Conservation (phyloP, 495 filamentous ascomycete genomes). For the Cercophora newfieldiana region DNA sequence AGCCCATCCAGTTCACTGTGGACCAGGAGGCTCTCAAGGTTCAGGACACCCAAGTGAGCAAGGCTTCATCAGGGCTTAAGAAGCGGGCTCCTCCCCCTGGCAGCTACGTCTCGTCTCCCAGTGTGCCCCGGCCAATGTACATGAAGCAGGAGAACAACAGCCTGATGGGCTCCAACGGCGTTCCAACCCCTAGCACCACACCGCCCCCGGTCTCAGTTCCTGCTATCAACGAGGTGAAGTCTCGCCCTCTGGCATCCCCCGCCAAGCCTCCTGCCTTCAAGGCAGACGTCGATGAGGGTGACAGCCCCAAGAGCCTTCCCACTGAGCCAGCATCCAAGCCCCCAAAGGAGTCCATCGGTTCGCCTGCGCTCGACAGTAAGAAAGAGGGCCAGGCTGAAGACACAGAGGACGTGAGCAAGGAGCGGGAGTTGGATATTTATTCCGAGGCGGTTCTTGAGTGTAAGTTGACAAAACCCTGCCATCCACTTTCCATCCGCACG, state of each 20-base stretch:
- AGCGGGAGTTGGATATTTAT: conserved; percentile 86
- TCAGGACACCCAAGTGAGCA: conserved; percentile 77
- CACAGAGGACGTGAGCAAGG: conserved; percentile 61
- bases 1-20: conserved; percentile 98
- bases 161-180: conserved; percentile 48
- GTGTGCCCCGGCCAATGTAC: conserved; percentile 44
- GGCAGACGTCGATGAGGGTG: conserved; percentile 68
- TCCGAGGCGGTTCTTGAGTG: conserved; percentile 87
- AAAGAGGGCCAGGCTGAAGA: conserved; percentile 56
- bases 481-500: background rate
- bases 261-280: conserved; percentile 58
- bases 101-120: conserved; percentile 52
- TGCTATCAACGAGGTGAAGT: conserved; percentile 39
- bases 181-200: conserved; percentile 61
- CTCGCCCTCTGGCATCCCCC: conserved; percentile 44
- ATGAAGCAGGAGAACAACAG: conserved; percentile 42
- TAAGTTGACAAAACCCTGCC: conserved; percentile 45
- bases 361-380: conserved; percentile 48
- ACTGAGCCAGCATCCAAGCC: conserved; percentile 63
- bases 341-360: conserved; percentile 59
- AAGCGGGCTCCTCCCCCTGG: conserved; percentile 62
- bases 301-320: conserved; percentile 72
- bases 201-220: conserved; percentile 53
- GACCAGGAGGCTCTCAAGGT: conserved; percentile 95
- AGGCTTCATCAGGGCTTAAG: conserved; percentile 57